These are phyloP conservation scores for Trametes elegans DNA, from an alignment of 768 basidiomycete species.

Conservation along the genomic window DNA sequence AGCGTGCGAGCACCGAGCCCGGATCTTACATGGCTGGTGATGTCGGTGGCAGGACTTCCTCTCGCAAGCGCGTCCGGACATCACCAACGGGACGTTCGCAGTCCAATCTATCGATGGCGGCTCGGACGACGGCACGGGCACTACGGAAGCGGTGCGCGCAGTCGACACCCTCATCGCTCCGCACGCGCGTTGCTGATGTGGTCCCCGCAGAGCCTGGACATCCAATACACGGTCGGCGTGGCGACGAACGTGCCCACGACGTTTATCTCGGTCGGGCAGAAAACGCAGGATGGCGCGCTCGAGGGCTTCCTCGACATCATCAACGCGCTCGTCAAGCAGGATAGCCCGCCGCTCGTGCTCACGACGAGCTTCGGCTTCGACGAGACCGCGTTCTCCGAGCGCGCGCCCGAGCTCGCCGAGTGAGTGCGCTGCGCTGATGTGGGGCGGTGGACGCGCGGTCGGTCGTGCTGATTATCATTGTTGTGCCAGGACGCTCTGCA, in stretches of 20 bases:
- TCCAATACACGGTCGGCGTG: slow-evolving; percentile 37
- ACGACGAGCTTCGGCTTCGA: slow-evolving; percentile 36
- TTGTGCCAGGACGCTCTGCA: slow-evolving; percentile 35
- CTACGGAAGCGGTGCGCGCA: slow-evolving; percentile 27
- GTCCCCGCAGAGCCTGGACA: slow-evolving; percentile 33
- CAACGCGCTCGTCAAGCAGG: slow-evolving; percentile 27
- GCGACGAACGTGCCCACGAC: slow-evolving; percentile 33
- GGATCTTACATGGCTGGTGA: slow-evolving; percentile 38
- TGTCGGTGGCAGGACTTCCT: slow-evolving; percentile 30
- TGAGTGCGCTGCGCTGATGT: slow-evolving; percentile 11
- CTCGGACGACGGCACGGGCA: slow-evolving; percentile 36
- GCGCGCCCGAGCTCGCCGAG: slow-evolving; percentile 25
- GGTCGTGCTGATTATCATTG: no score
- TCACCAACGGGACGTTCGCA: slow-evolving; percentile 24
- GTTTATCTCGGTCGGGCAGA: slow-evolving; percentile 35
- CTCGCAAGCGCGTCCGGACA: slow-evolving; percentile 24
- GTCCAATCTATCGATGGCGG: slow-evolving; percentile 31
- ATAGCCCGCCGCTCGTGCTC: slow-evolving; percentile 31
- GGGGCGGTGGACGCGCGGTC: neutral
- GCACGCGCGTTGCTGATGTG: slow-evolving; percentile 46
- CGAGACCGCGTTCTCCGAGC: slow-evolving; percentile 29
- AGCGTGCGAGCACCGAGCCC: neutral
- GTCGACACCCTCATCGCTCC: neutral
- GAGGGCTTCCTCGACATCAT: slow-evolving; percentile 36
- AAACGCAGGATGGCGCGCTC: slow-evolving; percentile 29